Base-by-base conservation (phyloP, 2,329 filamentous ascomycete species). In the Claviceps citrina region DNA sequence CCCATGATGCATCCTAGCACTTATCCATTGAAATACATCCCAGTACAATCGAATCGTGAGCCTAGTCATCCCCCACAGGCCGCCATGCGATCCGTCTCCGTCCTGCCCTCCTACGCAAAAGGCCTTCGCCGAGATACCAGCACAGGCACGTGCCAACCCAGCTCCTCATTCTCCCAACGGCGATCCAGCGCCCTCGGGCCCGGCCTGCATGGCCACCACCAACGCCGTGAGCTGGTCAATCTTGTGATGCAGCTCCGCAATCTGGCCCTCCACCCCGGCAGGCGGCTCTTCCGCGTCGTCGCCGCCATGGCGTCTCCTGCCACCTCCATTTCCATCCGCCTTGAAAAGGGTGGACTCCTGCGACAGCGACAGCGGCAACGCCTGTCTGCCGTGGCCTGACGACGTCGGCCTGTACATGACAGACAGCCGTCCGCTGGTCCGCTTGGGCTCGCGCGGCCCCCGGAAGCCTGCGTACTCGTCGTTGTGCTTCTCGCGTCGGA, bases 191-290 rank as follows among this genome's bases (percentile, higher is more conserved):
- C 18, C 19, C 9, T 24, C 25, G 3, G 31, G 31, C 19, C 31
- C 38, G 6, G 33, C 54, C 49, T 74, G 71, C 51, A 76, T 56
- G 4, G 62, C 58, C 10, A 40, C 25, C 31, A 40, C 32, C 38
- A 40, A 28, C 16, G 38, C 31, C 32, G 31, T 40, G 4, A 40
- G 26, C 32, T 66, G 66, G 46, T 76, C 71, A 48, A 79, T 74
- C 61, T 76, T 77, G 35, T 55, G 56, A 31, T 65, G 63, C 47
- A 78, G 54, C 46, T 77, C 73, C 4, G 59, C 55, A 40, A 78
- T 66, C 44, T 69, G 68, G 20, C 65, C 61, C 47, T 77, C 72
- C 31, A 65, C 53, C 12, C 58, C 54, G 1, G 56, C 57, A 12
- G 64, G 60, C 15, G 18, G 32, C 22, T 36, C 33, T 9, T 59